Evolutionary conservation across 2,329 filamentous ascomycete genomes (phyloP), one percentile per base, ranked within the genome.

Genomic region (Cordyceps militaris): DNA sequence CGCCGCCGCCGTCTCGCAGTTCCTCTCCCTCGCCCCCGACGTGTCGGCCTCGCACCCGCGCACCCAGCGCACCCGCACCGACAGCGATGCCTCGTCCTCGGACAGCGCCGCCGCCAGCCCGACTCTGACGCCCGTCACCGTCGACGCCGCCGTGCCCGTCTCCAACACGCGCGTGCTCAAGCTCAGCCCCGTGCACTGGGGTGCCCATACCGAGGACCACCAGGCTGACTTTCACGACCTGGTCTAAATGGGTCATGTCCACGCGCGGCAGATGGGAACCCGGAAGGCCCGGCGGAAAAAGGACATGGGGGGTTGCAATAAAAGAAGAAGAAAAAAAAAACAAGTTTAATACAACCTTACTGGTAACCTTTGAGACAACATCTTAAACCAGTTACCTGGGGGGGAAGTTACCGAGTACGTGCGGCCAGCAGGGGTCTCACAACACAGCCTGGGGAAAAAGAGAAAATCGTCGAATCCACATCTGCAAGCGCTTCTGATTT

Each of bases 171-270:
- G 58, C 30, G 80, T 86, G 69, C 78, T 87, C 63, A 85, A 84
- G 75, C 80, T 87, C 59, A 80, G 81, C 24, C 83, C 83, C 34
- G 82, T 86, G 59, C 81, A 85, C 77, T 84, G 76, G 71, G 83
- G 83, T 63, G 82, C 81, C 74, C 79, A 83, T 70, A 72, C 73
- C 23, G 81, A 76, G 61, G 80, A 79, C 57, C 74, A 81, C 73
- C 77, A 81, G 73, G 75, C 73, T 47, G 82, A 85, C 74, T 84
- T 74, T 68, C 70, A 78, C 70, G 76, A 80, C 65, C 70, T 77
- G 21, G 9, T 11, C 28, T 19, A 32, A 32, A n/a, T 16, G 34
- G n/a, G 34, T 38, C 34, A 38, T 38, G 34, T 19, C 21, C 13
- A n/a, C n/a, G n/a, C n/a, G n/a, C 23, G 23, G 42, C 11, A 24